Percentiles rank a stretch among this genome's conserved stretches.
Conservation (phyloP, 1,139 yeast genomes). For the Magnusiomyces tetraspermus region DNA sequence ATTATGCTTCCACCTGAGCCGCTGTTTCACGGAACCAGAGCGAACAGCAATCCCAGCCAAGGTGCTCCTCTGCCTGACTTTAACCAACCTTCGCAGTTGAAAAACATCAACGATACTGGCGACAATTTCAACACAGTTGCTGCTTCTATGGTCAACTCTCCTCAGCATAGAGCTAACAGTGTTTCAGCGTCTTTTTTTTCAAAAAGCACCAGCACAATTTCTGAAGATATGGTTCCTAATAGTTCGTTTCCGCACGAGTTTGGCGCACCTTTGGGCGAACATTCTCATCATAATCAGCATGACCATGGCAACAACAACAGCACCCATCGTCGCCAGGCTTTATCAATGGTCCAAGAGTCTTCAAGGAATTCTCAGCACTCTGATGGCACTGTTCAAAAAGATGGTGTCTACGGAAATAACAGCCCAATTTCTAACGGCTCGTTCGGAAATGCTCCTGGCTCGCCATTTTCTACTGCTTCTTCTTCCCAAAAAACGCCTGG, state of each 20-base stretch:
- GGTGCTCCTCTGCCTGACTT: background rate
- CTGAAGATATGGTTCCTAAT: constrained; percentile 1
- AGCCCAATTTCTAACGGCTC: background rate
- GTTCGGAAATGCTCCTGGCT: background rate
- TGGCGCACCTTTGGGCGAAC: background rate
- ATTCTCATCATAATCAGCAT: background rate
- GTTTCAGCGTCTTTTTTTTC: constrained; percentile 4
- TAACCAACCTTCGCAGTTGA: background rate
- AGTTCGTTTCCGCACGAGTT: constrained; percentile 1
- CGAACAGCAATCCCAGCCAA: background rate
- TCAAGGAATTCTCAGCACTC: background rate
- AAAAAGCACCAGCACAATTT: background rate
- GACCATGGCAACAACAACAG: too few species aligned
- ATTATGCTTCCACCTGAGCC: background rate
- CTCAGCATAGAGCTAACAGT: background rate
- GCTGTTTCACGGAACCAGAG: background rate
- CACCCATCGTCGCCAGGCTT: too few species aligned
- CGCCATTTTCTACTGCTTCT: background rate
- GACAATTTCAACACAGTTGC: background rate
- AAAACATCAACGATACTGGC: background rate
- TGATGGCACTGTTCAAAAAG: background rate
- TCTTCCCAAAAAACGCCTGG: background rate
- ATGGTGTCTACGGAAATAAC: background rate
- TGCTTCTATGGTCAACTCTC: background rate
- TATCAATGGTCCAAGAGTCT: background rate